phyloP scores from a whole-genome alignment of 495 filamentous ascomycete species.

The Daldinia grandis region DNA sequence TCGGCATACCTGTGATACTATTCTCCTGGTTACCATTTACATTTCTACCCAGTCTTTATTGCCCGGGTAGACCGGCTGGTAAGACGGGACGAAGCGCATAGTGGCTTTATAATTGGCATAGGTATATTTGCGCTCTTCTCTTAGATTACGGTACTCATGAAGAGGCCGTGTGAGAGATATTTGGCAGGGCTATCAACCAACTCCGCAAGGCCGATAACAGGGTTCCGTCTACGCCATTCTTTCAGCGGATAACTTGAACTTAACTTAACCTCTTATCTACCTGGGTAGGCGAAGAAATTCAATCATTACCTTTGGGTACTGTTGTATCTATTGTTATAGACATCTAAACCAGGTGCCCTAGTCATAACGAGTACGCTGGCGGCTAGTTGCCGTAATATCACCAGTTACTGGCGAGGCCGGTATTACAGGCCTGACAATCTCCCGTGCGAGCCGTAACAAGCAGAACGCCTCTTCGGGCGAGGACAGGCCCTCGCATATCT shows the following conservation, averaged over 20 bases:
- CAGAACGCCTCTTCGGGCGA: conserved; percentile 4
- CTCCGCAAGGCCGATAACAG: neutral
- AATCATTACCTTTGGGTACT: neutral
- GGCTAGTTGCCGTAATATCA: neutral
- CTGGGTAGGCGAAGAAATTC: neutral
- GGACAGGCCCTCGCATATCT: conserved; percentile 19
- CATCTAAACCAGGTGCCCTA: neutral
- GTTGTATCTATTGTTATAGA: neutral
- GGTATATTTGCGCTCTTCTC: conserved; percentile 10
- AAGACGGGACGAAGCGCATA: conserved; percentile 23
- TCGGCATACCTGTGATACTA: neutral
- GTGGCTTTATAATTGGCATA: neutral
- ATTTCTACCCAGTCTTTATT: neutral
- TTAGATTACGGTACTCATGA: neutral
- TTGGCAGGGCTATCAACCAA: neutral
- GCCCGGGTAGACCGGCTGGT: conserved; percentile 4
- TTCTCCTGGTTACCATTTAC: neutral
- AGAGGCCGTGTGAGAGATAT: neutral
- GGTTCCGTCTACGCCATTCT: neutral
- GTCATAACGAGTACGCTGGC: neutral
- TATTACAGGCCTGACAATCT: neutral
- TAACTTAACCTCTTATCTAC: neutral
- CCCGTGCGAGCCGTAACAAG: neutral
- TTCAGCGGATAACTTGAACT: neutral
- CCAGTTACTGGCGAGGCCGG: neutral